Evolutionary conservation across 163 green algal genomes (phyloP), one percentile per base, ranked within the genome.

Genomic region (Scenedesmus sp.): DNA sequence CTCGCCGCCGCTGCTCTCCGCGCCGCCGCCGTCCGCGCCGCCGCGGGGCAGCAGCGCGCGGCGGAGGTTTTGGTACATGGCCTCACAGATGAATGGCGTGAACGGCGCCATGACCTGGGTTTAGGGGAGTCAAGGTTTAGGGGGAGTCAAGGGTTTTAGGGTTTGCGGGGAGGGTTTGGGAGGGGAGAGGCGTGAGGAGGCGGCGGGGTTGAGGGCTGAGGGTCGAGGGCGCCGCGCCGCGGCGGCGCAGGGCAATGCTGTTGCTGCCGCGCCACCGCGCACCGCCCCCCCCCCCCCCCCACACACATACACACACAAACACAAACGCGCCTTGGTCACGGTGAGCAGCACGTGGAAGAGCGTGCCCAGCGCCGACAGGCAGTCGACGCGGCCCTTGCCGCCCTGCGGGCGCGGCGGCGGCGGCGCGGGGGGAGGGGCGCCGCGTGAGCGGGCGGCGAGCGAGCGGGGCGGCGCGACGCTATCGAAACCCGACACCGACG

Each of bases 101-200:
- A 99, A 99, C 62, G 96, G 96, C 6, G 96, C 87, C 96, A 99
- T 99, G 45, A 95, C 87, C 88, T n/a, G n/a, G n/a, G n/a, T n/a
- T n/a, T n/a, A n/a, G n/a, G n/a, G n/a, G n/a, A n/a, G n/a, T n/a
- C n/a, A n/a, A n/a, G n/a, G n/a, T 92, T 87, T 33, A 22, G 11
- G 11, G 45, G 45, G 45, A 22, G 11, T 53, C 14, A 14, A 14
- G 14, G 45, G 45, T 53, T 53, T 53, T 53, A 14, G 45, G 45
- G 45, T 14, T 11, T 53, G 11, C 14, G 11, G 11, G 45, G 45
- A 11, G 45, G 22, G 11, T 24, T 26, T 72, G 65, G 44, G 39
- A n/a, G n/a, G n/a, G n/a, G n/a, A n/a, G n/a, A n/a, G 31, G 65
- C 39, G 20, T 77, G 31, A n/a, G 14, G 33, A 29, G 64, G 20